Base-by-base conservation (phyloP, 1,284 basidiomycete genomes). In the Ganoderma boninense region DNA sequence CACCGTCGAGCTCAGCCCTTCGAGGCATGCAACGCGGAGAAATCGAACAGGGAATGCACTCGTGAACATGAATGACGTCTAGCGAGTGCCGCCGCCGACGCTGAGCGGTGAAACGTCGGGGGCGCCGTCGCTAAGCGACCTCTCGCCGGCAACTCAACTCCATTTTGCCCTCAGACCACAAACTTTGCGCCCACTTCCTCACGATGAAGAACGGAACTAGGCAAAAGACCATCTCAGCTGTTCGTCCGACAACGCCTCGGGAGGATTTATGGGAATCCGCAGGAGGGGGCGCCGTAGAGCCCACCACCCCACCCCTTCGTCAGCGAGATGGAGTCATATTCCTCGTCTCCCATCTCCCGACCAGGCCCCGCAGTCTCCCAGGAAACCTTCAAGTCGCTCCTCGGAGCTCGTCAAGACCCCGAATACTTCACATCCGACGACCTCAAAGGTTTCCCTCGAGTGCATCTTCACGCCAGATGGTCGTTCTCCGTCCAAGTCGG, bases 321-420 rank as follows among this genome's bases (percentile, higher is more conserved):
- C 61, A 8, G 32, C 56, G 59, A 35, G n/a, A 29, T 57, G 60
- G 67, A 70, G 63, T 69, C 72, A 70, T 68, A 43, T 38, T 32
- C 62, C 64, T 67, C 42, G n/a, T n/a, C n/a, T n/a, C 23, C 6
- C 64, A 35, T 64, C 68, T 69, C 70, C 64, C 70, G 70, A 67
- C 72, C 70, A 70, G 70, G 62, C 69, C 38, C 57, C 68, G 62
- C 70, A 42, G 29, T 72, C 73, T 79, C 86, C 18, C 82, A 88
- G 46, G 87, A 91, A 44, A 87, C 89, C 16, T 96, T 97, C 88
- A 95, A 92, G 77, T 81, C 88, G 0, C 80, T 96, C 4, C 85
- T 97, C 42, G 88, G 89, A 90, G 79, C 89, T 97, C 59, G 89
- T 96, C 46, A 88, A 92, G 76, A 89, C 0, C 95, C 95, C 1